Evolutionary conservation across 2,329 filamentous ascomycete species (phyloP).

Genomic region (Aureobasidium uvarum): DNA sequence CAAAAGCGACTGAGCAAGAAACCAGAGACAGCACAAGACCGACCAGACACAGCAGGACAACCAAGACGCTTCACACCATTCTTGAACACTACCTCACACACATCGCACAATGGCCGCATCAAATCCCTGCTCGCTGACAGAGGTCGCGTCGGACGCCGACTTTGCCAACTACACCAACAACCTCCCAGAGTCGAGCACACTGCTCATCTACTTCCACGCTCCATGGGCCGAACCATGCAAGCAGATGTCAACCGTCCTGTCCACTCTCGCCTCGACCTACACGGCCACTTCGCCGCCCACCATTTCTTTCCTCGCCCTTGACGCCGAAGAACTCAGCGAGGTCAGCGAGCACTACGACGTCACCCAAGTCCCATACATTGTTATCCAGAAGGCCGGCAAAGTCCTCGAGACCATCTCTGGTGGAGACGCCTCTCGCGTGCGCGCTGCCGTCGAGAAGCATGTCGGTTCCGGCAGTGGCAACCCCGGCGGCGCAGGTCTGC

Average conservation of each 20-base stretch:
- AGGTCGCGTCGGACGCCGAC: slow-evolving; percentile 70
- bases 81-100: neutral
- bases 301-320: slow-evolving; percentile 83
- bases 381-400: slow-evolving; percentile 72
- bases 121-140: slow-evolving; percentile 58
- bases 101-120: slow-evolving; percentile 24
- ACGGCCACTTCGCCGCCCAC: slow-evolving; percentile 63
- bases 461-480: slow-evolving; percentile 51
- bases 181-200: slow-evolving; percentile 51
- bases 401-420: slow-evolving; percentile 84
- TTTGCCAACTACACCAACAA: slow-evolving; percentile 69
- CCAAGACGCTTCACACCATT: neutral
- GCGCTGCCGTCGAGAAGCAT: slow-evolving; percentile 80
- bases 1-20: slow-evolving; percentile 5
- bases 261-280: slow-evolving; percentile 83
- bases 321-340: slow-evolving; percentile 91
- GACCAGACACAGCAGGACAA: neutral
- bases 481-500: slow-evolving; percentile 41
- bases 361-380: slow-evolving; percentile 87
- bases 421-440: slow-evolving; percentile 81
- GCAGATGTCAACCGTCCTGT: slow-evolving; percentile 86
- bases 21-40: neutral
- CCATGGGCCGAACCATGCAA: slow-evolving; percentile 95
- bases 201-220: slow-evolving; percentile 91
- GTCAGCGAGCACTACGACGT: slow-evolving; percentile 92